Base-by-base conservation (phyloP, 2,329 filamentous ascomycete species). In the Pezicula carpinea region DNA sequence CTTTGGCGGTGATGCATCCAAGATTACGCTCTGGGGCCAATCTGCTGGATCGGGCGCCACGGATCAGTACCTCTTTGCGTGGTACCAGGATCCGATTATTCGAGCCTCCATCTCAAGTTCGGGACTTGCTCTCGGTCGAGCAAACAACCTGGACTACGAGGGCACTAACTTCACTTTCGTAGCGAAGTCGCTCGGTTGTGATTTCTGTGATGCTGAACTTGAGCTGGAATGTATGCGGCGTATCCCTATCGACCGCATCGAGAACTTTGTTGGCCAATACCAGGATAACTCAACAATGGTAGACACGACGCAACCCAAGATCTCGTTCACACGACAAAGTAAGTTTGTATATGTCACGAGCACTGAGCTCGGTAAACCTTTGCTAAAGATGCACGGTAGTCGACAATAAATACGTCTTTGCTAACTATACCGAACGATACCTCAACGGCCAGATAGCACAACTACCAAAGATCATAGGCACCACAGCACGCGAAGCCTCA, bases 1-100 rank as follows among this genome's bases (percentile, higher is more conserved):
- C 2, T 83, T 86, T 60, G 81, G 82, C 0, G 83, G 82, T 2
- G 76, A 85, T 52, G 66, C 67, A 1, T 62, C 64, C 36, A 46
- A 29, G 2, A 61, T 63, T 17, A 62, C 60, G 2, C 46, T 63
- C 18, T 60, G 85, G 85, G 77, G 87, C 1, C 74, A 85, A 50
- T 54, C 52, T 7, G 46, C 49, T 18, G 49, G 52, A 13, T 63
- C 63, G 10, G 59, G 68, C 3, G 59, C 66, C 1, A 69, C 69
- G 0, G 73, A 77, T 51, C 69, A 70, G 55, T 74, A 70, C 63
- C 65, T 70, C 5, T 77, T 75, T 43, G 71, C 75, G 3, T 75
- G 71, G n/a, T 40, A 53, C 2, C 47, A 70, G 0, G 71, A 78
- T 35, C 72, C 75, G 5, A 78, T 79, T 19, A 67, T 69, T n/a